Conservation (phyloP, 2,329 filamentous ascomycete genomes). For the Xylariaceae sp. region DNA sequence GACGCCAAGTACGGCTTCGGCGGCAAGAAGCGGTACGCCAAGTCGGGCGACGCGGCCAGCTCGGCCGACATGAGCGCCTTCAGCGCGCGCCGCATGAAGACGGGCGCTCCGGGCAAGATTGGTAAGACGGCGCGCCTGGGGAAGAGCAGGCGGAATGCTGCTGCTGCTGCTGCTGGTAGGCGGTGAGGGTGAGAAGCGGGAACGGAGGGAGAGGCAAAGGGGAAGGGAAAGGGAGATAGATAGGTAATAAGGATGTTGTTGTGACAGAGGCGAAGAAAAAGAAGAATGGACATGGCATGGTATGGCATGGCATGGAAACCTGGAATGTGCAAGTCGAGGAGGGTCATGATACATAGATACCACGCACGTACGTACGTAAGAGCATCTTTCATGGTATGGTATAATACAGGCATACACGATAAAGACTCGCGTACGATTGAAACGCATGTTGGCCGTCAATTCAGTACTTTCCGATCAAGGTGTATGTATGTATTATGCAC, state of each 20-base stretch:
- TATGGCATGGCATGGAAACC: too few relatives aligned
- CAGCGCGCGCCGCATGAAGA: conserved; percentile 85
- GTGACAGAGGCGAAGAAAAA: too few relatives aligned
- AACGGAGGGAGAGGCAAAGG: not conserved
- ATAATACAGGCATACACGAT: too few relatives aligned
- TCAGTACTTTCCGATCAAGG: too few relatives aligned
- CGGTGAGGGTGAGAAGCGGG: conserved; percentile 29
- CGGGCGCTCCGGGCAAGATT: conserved; percentile 37
- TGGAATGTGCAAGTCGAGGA: too few relatives aligned
- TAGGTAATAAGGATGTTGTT: too few relatives aligned
- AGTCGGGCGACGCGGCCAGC: conserved; percentile 87
- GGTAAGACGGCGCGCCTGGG: conserved; percentile 50
- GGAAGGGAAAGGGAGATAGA: not conserved
- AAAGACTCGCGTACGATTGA: too few relatives aligned
- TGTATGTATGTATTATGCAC: too few relatives aligned
- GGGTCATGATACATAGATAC: not conserved
- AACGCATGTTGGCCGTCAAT: too few relatives aligned
- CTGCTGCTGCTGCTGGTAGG: too few relatives aligned
- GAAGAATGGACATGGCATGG: not conserved
- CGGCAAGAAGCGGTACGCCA: conserved; percentile 88
- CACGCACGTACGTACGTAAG: not conserved
- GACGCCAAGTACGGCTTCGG: conserved; percentile 94
- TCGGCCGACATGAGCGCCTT: conserved; percentile 81
- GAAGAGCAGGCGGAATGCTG: conserved; percentile 55
- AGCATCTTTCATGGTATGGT: not conserved